Evolutionary conservation across 2,329 filamentous ascomycete species (phyloP), one percentile per base, ranked within the genome.

Genomic region (Curvularia sp.): DNA sequence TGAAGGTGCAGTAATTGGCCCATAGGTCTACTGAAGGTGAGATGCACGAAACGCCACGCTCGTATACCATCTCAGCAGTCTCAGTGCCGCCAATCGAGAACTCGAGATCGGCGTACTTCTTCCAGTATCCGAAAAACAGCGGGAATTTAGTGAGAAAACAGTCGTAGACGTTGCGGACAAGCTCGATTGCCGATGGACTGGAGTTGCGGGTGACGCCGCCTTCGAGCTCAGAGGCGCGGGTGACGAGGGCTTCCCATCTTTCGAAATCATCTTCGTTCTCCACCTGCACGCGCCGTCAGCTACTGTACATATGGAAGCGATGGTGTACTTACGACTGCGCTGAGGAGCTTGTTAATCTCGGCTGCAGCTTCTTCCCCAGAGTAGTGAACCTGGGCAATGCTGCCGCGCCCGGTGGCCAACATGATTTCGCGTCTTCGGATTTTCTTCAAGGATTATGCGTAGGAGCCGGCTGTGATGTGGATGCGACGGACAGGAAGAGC

Each of bases 81-180:
- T 99, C 95, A 5, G 95, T 96, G 18, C 95, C 95, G 4, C 93
- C 93, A 65, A 99, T 97, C 50, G 93, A 93, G 80, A 99, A 99
- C 75, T 99, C 95, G 64, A 96, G 85, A 72, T 98, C 94, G 73
- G 95, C 95, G 84, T 98, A 99, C 77, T 97, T 98, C 83, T 98
- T 98, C 95, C 95, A 99, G 82, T 98, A 99, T 52, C 94, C 95
- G 72, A 98, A 99, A 39, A 98, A 87, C 10, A 98, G 85, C 2
- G 95, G 95, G 66, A 97, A 99, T 75, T 97, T 97, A 61, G 91
- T 87, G 22, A 99, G 89, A 74, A 99, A 96, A 48, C 90, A 88
- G 77, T 99, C 93, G 81, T 96, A 98, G 62, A 91, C 87, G 77
- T 91, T 88, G 78, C 95, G 90, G 55, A 93, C 89, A 10, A 92